phyloP scores from a whole-genome alignment of 257 asterid genomes.

The Buddleja alternifolia region DNA sequence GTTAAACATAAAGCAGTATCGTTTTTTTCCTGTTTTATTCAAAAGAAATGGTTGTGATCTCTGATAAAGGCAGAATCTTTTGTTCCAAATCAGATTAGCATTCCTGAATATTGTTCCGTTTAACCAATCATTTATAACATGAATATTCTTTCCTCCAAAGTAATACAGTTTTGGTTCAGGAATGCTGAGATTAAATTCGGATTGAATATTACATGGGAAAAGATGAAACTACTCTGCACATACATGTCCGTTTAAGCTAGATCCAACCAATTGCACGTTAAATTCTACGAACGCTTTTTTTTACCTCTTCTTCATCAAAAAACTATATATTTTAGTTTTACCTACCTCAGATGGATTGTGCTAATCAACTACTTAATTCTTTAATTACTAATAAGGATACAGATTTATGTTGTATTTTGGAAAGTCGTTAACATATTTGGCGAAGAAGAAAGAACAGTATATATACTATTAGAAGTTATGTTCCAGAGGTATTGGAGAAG shows the following conservation, averaged over 20 bases:
- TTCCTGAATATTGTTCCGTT: not conserved
- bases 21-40: not conserved
- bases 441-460: constrained; percentile 21
- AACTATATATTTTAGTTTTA: too few relatives aligned
- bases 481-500: constrained; percentile 29
- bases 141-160: not conserved
- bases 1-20: not conserved
- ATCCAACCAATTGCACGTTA: too few relatives aligned
- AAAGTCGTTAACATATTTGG: constrained; percentile 18
- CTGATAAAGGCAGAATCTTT: constrained; percentile 27
- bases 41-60: constrained; percentile 9
- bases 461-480: constrained; percentile 10
- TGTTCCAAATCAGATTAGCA: not conserved
- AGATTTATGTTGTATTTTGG: not conserved
- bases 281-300: too few relatives aligned
- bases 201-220: constrained; percentile 3
- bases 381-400: too few relatives aligned
- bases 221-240: too few relatives aligned
- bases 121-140: constrained; percentile 11
- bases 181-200: not conserved
- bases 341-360: too few relatives aligned
- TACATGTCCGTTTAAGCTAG: too few relatives aligned
- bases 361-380: too few relatives aligned
- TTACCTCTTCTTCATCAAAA: too few relatives aligned
- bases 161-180: not conserved